These are phyloP conservation scores for Saccharata proteae DNA, from an alignment of 2,329 filamentous ascomycete species.

Conservation along the genomic window DNA sequence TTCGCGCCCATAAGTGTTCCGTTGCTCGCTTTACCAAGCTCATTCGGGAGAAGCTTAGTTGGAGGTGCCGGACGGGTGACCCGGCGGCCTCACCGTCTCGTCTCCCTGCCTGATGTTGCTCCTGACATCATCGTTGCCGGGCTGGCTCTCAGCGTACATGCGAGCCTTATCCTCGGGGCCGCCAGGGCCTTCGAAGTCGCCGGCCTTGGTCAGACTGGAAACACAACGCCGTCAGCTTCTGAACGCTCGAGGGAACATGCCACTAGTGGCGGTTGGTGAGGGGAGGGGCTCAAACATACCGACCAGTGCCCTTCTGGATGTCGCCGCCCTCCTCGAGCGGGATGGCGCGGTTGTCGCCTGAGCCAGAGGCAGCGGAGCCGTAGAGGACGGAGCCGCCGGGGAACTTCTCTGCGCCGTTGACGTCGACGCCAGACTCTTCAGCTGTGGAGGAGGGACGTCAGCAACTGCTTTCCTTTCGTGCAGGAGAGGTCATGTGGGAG, in stretches of 20 bases:
- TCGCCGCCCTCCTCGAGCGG: slow-evolving; percentile 34
- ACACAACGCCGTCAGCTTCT: slow-evolving; percentile 1
- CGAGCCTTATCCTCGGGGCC: slow-evolving; percentile 35
- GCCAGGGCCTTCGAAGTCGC: slow-evolving; percentile 37
- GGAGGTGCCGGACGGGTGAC: too few relatives aligned
- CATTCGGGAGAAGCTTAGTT: too few relatives aligned
- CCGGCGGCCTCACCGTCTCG: slow-evolving; percentile 3
- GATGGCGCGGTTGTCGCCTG: slow-evolving; percentile 36
- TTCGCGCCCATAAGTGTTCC: too few relatives aligned
- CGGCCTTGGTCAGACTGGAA: slow-evolving; percentile 30
- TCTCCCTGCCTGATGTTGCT: slow-evolving; percentile 29
- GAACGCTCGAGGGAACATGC: neutral
- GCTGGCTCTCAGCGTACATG: slow-evolving; percentile 24
- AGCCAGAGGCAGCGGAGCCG: slow-evolving; percentile 32
- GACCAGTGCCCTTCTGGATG: slow-evolving; percentile 27
- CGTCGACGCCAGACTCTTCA: slow-evolving; percentile 36
- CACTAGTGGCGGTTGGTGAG: neutral
- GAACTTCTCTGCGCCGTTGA: slow-evolving; percentile 28
- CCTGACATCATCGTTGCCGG: slow-evolving; percentile 29
- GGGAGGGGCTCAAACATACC: slow-evolving; percentile 16
- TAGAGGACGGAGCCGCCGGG: slow-evolving; percentile 32
- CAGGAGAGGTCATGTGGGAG: neutral
- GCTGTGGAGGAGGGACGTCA: slow-evolving; percentile 24
- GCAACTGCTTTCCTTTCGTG: neutral
- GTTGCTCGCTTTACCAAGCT: too few relatives aligned